Conservation (phyloP, 371 early-diverging fungal species). For the Mucor mucedo region DNA sequence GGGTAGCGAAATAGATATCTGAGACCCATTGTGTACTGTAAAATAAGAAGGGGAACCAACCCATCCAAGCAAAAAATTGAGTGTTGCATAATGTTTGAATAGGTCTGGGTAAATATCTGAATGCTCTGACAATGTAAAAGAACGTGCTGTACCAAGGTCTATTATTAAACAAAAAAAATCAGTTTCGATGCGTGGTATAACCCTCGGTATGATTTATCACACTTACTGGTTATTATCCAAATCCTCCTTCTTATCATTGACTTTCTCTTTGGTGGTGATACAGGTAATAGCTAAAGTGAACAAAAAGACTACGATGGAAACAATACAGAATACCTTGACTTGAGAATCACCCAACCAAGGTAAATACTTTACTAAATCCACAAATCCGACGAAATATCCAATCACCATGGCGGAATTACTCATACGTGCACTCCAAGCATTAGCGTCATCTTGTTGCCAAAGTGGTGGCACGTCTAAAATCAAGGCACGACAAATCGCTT, state of each 20-base stretch:
- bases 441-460: conserved; percentile 66
- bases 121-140: conserved; percentile 63
- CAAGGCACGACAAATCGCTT: conserved; percentile 69
- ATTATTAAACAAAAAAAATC: background rate
- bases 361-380: conserved; percentile 68
- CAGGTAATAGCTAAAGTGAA: conserved; percentile 59
- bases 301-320: conserved; percentile 64
- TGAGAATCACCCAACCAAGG: conserved; percentile 70
- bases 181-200: background rate
- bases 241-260: conserved; percentile 21
- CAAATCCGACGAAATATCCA: conserved; percentile 69
- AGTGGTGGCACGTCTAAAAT: conserved; percentile 72
- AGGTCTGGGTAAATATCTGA: conserved; percentile 62
- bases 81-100: conserved; percentile 75
- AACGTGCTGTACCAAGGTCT: conserved; percentile 63
- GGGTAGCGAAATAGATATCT: conserved; percentile 53
- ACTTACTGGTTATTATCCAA: conserved; percentile 31
- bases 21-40: conserved; percentile 66
- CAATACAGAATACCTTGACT: conserved; percentile 68
- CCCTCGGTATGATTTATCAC: background rate
- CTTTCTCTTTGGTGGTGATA: conserved; percentile 58
- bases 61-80: conserved; percentile 88
- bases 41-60: conserved; percentile 83
- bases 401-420: conserved; percentile 67
- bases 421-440: conserved; percentile 75